Percentiles rank a stretch among this genome's conserved stretches.
These are phyloP conservation scores for Arthrobotrys sinensis DNA, from an alignment of 2,329 filamentous ascomycete genomes.

Conservation along the genomic window DNA sequence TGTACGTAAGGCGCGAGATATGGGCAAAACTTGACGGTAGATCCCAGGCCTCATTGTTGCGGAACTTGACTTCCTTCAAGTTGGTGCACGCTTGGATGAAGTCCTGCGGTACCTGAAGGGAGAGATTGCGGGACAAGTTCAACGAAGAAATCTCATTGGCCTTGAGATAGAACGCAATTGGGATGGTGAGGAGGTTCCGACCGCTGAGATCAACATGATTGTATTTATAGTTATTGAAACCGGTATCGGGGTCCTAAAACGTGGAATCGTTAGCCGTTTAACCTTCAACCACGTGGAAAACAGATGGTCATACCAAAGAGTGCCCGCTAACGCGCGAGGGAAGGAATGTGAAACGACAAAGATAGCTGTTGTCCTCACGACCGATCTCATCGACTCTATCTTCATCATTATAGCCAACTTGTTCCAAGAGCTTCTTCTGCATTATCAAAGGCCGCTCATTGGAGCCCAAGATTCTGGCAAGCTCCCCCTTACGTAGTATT, in stretches of 20 bases:
- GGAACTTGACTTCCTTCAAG: constrained; percentile 94
- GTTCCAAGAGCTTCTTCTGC: constrained; percentile 90
- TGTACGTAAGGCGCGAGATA: constrained; percentile 84
- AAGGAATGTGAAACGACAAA: constrained; percentile 95
- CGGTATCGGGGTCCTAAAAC: constrained; percentile 79
- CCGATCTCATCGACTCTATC: constrained; percentile 94
- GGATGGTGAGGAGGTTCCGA: constrained; percentile 92
- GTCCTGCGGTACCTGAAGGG: constrained; percentile 91
- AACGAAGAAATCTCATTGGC: constrained; percentile 93
- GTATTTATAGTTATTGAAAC: constrained; percentile 87
- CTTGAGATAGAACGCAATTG: constrained; percentile 92
- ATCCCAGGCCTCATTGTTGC: constrained; percentile 90
- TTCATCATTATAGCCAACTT: constrained; percentile 88
- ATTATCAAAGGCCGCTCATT: constrained; percentile 88
- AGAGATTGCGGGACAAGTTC: constrained; percentile 92
- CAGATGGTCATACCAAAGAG: constrained; percentile 64
- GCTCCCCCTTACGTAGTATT: constrained; percentile 91
- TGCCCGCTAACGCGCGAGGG: constrained; percentile 88
- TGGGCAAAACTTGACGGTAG: constrained; percentile 87
- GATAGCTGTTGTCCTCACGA: constrained; percentile 95
- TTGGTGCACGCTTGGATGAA: constrained; percentile 95
- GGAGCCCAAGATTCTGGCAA: constrained; percentile 83
- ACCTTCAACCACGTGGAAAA: constrained; percentile 25
- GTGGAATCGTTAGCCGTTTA: constrained; percentile 72
- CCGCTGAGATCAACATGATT: constrained; percentile 93